Evolutionary conservation across 352 stramenopile species (phyloP), one percentile per base, ranked within the genome.

Genomic region (Globisporangium heterothallicum): DNA sequence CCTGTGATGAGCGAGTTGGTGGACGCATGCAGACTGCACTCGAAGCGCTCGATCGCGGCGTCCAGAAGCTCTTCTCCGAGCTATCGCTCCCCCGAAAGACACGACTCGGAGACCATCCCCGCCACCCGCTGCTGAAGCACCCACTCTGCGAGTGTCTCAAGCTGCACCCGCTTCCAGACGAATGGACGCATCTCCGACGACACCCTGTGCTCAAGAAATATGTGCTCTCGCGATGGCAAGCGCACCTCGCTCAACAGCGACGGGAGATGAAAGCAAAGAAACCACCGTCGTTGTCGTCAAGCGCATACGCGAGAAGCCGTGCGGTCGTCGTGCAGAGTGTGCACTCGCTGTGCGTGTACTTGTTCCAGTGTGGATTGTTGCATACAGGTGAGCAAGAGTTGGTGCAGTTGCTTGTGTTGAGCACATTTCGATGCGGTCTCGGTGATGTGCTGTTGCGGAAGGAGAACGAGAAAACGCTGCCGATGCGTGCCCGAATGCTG

Each of bases 181-280:
- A 59, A 41, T 53, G 70, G 70, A 63, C 57, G 0, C 38, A 65
- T 38, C 40, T 81, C 49, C 53, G 16, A 9, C 72, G 60, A 3
- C 71, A 65, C 49, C 68, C 72, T 1, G 72, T 84, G 48, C 70
- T 84, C 35, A 78, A 73, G 54, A 70, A 68, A 19, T 57, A 77
- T 18, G 55, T 84, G 32, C 64, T 84, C 43, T 34, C 27, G 8
- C 52, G 66, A 25, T 84, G 71, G 47, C 32, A 42, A 56, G 59
- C 3, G 55, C 53, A 70, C 25, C 26, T 14, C 32, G 16, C 24
- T 5, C 22, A 45, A 21, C 49, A 42, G 32, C 36, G 27, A 16
- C 22, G 35, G n/a, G 19, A 30, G 19, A 14, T 2, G 10, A 27
- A 29, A 35, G 2, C 41, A 42, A 22, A 16, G 27, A 5, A 19